Evolutionary conservation across 176 grass and related monocot genomes (phyloP), one percentile per base, ranked within the genome.

Genomic region (Hsuehochloa calcarea): DNA sequence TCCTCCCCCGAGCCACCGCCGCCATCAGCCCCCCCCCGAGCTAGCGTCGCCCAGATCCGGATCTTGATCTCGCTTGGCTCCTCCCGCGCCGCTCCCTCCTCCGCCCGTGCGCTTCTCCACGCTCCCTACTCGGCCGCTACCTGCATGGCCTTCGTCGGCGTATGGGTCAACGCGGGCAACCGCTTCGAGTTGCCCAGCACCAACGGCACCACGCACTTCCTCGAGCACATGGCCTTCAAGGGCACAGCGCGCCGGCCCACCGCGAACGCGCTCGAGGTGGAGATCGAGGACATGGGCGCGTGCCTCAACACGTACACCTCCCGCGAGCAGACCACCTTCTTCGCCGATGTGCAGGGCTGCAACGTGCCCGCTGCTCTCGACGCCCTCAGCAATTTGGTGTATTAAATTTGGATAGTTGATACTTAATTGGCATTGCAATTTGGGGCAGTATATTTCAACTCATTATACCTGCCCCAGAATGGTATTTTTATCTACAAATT

Each of bases 191-290:
- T 84, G 20, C 78, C 93, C 13, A 93, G 96, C 19, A 95, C 96
- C 44, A 98, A 98, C 45, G 96, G 96, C 58, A 98, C 96, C 3
- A 93, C 96, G 26, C 96, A 98, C 92, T 98, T 98, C 86, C 93
- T 98, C 77, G 96, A 98, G 81, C 96, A 98, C 77, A 95, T 98
- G 89, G 92, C 94, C 78, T 98, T 98, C 89, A 98, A 95, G 79
- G 96, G 96, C 86, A 98, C 93, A 3, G 26, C 22, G 41, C 87
- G 82, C 46, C 86, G 85, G 19, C 96, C 87, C 80, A 90, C 88
- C 15, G 93, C 93, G 11, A 58, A 82, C 12, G 89, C 80, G 11
- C 92, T 98, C 51, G 96, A 95, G 86, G 93, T 92, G 77, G 96
- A 98, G 87, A 93, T 98, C 47, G 96, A 98, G 58, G 84, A 95